Evolutionary conservation across 2,329 filamentous ascomycete genomes (phyloP), one percentile per base, ranked within the genome.

Genomic region (Ilyonectria destructans): DNA sequence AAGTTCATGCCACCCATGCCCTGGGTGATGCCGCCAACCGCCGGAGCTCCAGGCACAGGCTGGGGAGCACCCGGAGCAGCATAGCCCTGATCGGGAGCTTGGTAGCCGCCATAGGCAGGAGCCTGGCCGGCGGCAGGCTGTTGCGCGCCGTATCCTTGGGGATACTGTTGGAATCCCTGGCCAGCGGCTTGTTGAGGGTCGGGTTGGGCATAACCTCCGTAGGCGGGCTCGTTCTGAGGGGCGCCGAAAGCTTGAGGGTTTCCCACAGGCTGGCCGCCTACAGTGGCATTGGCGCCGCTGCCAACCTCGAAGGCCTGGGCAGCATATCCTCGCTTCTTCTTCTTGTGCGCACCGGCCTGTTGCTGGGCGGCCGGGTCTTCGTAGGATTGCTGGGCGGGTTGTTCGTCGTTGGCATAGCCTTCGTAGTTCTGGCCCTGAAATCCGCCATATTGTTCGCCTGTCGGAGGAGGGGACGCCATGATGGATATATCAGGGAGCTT

Each of bases 311-410:
- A 99, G 52, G 96, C 96, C 82, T 97, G 93, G 65, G 94, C 94
- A 62, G 96, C 96, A 85, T 98, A 98, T 65, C 93, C 92, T 86
- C 95, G 90, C 89, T 97, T 97, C 90, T 97, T 98, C 86, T 95
- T 95, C 81, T 89, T 91, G 70, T 85, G 84, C 49, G 86, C 85
- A 33, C 82, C 77, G 49, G 72, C 78, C 21, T 74, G 69, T 31
- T 73, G 74, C 35, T 76, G 72, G 51, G 76, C 75, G 43, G 76
- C 70, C 48, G 80, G 80, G 51, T 75, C 78, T 54, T 80, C 71
- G 62, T 83, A 81, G 58, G 74, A 78, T 64, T 83, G 83, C 74
- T 82, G 81, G 65, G 82, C 81, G 57, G 82, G 77, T 69, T 85
- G 84, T 57, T 75, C 80, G 80, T 75, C 66, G 56, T 57, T 75